Evolutionary conservation across 495 filamentous ascomycete genomes (phyloP).

Genomic region (Talaromyces trachyspermus): DNA sequence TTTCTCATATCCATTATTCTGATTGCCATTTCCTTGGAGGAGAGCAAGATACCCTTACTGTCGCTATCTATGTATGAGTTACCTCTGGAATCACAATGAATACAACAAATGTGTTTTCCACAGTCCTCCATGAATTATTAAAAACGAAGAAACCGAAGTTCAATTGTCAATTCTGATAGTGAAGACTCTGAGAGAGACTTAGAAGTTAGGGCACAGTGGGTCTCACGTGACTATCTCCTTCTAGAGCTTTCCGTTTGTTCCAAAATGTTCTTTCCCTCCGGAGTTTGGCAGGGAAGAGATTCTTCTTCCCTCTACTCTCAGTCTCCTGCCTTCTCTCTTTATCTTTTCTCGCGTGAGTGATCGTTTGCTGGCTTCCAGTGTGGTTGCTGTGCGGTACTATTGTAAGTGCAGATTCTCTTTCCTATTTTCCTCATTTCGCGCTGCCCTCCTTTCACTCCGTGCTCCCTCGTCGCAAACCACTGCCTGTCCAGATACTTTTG

Average conservation of each 20-base stretch:
- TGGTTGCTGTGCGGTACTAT: no score
- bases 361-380: no score
- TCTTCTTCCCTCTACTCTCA: not conserved
- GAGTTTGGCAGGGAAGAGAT: slow-evolving; percentile 1
- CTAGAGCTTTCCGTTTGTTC: slow-evolving; percentile 39
- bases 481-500: not conserved
- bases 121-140: no score
- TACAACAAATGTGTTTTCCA: not conserved
- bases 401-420: not conserved
- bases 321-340: no score
- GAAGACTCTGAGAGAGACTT: no score
- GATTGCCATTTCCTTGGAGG: not conserved
- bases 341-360: no score
- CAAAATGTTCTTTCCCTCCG: not conserved
- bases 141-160: no score
- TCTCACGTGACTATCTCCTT: slow-evolving; percentile 28
- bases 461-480: not conserved
- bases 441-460: not conserved
- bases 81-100: no score
- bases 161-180: no score
- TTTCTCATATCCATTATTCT: slow-evolving; percentile 10
- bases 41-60: slow-evolving; percentile 8
- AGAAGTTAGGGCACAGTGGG: no score
- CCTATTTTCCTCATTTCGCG: not conserved
- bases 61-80: slow-evolving; percentile 1